These are phyloP conservation scores for Penicillium soppii DNA, from an alignment of 495 filamentous ascomycete species.

Conservation along the genomic window DNA sequence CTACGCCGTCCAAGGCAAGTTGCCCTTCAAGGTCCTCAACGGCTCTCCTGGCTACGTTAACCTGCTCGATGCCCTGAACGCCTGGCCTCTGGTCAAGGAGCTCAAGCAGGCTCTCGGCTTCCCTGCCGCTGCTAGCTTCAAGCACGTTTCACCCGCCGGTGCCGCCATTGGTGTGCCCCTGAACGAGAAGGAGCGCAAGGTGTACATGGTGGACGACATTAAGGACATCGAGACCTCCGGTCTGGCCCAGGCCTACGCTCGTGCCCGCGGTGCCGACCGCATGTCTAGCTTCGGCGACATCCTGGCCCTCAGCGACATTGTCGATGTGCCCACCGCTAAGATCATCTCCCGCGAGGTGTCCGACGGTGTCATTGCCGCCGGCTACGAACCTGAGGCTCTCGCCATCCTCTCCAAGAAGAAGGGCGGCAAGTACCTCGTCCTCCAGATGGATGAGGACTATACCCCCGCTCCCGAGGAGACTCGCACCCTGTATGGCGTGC, in stretches of 20 bases:
- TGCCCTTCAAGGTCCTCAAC: slow-evolving; percentile 96
- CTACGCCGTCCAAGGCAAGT: slow-evolving; percentile 63
- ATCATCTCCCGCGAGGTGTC: slow-evolving; percentile 98
- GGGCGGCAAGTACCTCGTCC: slow-evolving; percentile 91
- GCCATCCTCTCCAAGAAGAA: slow-evolving; percentile 98
- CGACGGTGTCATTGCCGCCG: slow-evolving; percentile 91
- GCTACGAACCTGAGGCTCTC: slow-evolving; percentile 78
- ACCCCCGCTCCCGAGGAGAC: slow-evolving; percentile 73
- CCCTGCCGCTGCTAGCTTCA: slow-evolving; percentile 97
- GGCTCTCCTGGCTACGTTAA: slow-evolving; percentile 96
- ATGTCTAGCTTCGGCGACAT: slow-evolving; percentile 98
- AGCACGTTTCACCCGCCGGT: slow-evolving; percentile 96
- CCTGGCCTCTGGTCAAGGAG: slow-evolving; percentile 96
- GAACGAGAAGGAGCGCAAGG: slow-evolving; percentile 83
- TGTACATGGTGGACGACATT: slow-evolving; percentile 98
- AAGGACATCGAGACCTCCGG: slow-evolving; percentile 77
- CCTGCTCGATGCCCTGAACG: slow-evolving; percentile 92
- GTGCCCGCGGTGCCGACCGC: slow-evolving; percentile 90
- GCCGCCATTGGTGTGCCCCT: slow-evolving; percentile 90
- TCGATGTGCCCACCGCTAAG: slow-evolving; percentile 88
- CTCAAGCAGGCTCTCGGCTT: slow-evolving; percentile 80
- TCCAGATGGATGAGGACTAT: slow-evolving; percentile 90
- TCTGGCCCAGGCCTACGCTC: slow-evolving; percentile 91
- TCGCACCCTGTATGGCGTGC: slow-evolving; percentile 84
- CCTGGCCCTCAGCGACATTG: slow-evolving; percentile 85